phyloP scores from a whole-genome alignment of 2,329 filamentous ascomycete genomes.

The Cladophialophora immunda region DNA sequence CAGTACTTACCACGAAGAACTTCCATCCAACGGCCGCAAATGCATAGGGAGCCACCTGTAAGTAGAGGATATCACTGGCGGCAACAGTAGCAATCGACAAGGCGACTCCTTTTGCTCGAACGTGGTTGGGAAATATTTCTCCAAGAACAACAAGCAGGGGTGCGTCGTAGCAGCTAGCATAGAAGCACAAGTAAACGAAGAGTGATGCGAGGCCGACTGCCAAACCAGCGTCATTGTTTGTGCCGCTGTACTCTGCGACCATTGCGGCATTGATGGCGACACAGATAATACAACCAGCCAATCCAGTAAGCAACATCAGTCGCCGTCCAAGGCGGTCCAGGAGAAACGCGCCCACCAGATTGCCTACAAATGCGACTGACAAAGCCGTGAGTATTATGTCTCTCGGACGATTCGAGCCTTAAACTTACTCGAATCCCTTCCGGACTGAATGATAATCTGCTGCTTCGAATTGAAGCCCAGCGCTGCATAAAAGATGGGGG shows the following conservation, averaged over 20 bases:
- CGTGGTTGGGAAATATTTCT: slow-evolving; percentile 21
- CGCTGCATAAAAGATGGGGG: neutral
- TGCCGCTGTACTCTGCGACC: slow-evolving; percentile 5
- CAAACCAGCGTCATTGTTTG: slow-evolving; percentile 22
- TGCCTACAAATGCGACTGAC: neutral
- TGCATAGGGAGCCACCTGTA: slow-evolving; percentile 43
- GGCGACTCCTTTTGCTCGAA: slow-evolving; percentile 13
- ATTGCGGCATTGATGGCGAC: slow-evolving; percentile 6
- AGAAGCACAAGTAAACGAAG: slow-evolving; percentile 24
- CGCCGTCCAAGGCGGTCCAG: slow-evolving; percentile 58
- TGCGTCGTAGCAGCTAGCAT: slow-evolving; percentile 10
- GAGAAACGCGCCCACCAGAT: slow-evolving; percentile 49
- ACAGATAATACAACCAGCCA: slow-evolving; percentile 20
- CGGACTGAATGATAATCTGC: neutral
- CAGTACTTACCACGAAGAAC: slow-evolving; percentile 41
- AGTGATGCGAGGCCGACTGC: slow-evolving; percentile 68
- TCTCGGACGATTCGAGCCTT: neutral
- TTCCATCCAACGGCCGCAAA: slow-evolving; percentile 45
- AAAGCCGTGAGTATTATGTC: too few relatives aligned
- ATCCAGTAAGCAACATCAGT: slow-evolving; percentile 39
- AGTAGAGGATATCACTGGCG: slow-evolving; percentile 39
- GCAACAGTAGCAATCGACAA: neutral
- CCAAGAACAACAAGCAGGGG: slow-evolving; percentile 10
- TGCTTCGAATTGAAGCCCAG: slow-evolving; percentile 1
- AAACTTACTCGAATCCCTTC: neutral